Conservation (phyloP, 2,329 filamentous ascomycete genomes). For the Tetracladium maxilliforme region DNA sequence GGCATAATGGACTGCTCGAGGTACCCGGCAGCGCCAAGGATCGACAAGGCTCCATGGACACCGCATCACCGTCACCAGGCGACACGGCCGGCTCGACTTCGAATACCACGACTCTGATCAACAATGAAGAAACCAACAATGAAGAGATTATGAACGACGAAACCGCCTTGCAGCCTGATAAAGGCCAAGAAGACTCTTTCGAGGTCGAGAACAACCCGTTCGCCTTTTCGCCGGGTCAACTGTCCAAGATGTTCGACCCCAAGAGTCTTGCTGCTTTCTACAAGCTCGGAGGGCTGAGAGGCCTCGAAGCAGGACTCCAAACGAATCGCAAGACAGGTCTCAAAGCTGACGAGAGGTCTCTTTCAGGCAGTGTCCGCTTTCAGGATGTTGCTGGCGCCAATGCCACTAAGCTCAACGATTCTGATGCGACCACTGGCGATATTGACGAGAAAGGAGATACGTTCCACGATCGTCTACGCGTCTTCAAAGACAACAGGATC, state of each 20-base stretch:
- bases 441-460: constrained; percentile 4
- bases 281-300: constrained; percentile 57
- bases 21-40: too few relatives aligned
- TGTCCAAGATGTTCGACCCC: constrained; percentile 66
- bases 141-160: constrained; percentile 46
- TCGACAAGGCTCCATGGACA: background rate
- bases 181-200: constrained; percentile 57
- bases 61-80: too few relatives aligned
- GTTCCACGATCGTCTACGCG: constrained; percentile 49
- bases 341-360: constrained; percentile 51
- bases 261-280: constrained; percentile 65
- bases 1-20: too few relatives aligned
- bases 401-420: constrained; percentile 18
- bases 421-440: constrained; percentile 16
- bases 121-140: constrained; percentile 13
- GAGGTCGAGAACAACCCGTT: constrained; percentile 53
- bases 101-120: constrained; percentile 10
- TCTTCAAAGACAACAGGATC: constrained; percentile 56
- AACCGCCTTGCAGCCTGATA: constrained; percentile 59
- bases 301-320: constrained; percentile 59
- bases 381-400: constrained; percentile 40
- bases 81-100: too few relatives aligned
- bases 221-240: constrained; percentile 57
- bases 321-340: constrained; percentile 51
- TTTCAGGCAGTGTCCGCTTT: constrained; percentile 53